phyloP scores from a whole-genome alignment of 2,329 filamentous ascomycete genomes.

The Sporothrix inflata region DNA sequence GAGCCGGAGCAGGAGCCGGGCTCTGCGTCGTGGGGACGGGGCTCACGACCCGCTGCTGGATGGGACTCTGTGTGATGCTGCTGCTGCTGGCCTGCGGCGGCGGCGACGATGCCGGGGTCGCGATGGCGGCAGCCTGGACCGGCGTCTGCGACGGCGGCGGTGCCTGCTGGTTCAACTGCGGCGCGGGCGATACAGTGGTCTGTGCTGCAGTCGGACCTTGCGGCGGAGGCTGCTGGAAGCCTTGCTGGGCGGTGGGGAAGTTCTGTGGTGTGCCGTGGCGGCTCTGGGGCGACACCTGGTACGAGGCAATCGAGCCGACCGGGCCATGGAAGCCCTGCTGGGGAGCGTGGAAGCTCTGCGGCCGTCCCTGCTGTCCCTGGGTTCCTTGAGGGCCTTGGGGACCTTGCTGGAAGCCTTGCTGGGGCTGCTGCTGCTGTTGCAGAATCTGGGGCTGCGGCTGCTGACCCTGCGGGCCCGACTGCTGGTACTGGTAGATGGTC shows the following conservation, averaged over 20 bases:
- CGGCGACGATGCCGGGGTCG: neutral
- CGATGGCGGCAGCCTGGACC: neutral
- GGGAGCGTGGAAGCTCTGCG: neutral
- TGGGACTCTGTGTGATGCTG: constrained; percentile 16
- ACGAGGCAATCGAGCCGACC: neutral
- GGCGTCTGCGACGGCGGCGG: neutral
- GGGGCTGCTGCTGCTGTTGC: neutral
- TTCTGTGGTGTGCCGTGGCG: constrained; percentile 26
- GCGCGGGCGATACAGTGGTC: neutral
- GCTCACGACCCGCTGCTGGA: neutral
- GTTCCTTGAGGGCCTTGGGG: neutral
- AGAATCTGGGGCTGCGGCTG: neutral
- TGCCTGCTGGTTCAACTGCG: neutral
- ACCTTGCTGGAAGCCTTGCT: neutral
- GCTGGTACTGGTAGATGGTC: constrained; percentile 21
- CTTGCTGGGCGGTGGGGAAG: constrained; percentile 18
- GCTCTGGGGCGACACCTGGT: constrained; percentile 28
- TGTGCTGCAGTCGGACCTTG: neutral
- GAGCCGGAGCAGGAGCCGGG: neutral
- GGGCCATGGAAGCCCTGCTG: constrained; percentile 1
- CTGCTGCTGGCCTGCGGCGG: neutral
- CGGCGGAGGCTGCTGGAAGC: constrained; percentile 13
- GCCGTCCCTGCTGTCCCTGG: neutral
- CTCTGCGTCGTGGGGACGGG: neutral
- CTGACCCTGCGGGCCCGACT: constrained; percentile 4